These are phyloP conservation scores for Heteromeles arbutifolia DNA, from an alignment of 306 rosid genomes.

Conservation along the genomic window DNA sequence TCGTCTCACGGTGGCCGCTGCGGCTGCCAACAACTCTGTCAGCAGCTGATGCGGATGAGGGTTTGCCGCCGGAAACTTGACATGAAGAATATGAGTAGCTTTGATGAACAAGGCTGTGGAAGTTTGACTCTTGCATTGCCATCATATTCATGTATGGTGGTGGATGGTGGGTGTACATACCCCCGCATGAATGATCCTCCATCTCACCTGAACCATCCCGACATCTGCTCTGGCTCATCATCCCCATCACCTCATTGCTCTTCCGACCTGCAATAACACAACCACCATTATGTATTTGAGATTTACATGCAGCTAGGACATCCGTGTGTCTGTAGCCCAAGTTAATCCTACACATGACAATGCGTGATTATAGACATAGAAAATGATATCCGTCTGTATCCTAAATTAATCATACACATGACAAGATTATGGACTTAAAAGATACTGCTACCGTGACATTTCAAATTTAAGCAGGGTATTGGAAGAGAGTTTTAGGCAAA, in stretches of 20 bases:
- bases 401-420: neutral
- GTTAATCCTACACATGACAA: neutral
- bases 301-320: neutral
- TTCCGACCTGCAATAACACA: slow-evolving; percentile 30
- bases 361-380: neutral
- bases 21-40: slow-evolving; percentile 11
- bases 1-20: slow-evolving; percentile 20
- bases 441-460: neutral
- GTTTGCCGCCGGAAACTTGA: slow-evolving; percentile 31
- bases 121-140: slow-evolving; percentile 37
- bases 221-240: slow-evolving; percentile 22
- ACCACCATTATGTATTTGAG: neutral
- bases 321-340: neutral
- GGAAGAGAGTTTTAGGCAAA: neutral
- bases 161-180: slow-evolving; percentile 14
- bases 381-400: neutral
- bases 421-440: neutral
- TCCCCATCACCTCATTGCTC: slow-evolving; percentile 32
- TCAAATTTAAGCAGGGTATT: neutral
- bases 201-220: slow-evolving; percentile 27
- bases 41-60: slow-evolving; percentile 31
- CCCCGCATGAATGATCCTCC: slow-evolving; percentile 10
- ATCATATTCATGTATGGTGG: slow-evolving; percentile 27
- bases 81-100: slow-evolving; percentile 32
- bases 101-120: slow-evolving; percentile 10